Percentiles rank a stretch among this genome's conserved stretches.
These are phyloP conservation scores for Ophiostoma himal-ulmi DNA, from an alignment of 2,329 filamentous ascomycete genomes.

Conservation along the genomic window DNA sequence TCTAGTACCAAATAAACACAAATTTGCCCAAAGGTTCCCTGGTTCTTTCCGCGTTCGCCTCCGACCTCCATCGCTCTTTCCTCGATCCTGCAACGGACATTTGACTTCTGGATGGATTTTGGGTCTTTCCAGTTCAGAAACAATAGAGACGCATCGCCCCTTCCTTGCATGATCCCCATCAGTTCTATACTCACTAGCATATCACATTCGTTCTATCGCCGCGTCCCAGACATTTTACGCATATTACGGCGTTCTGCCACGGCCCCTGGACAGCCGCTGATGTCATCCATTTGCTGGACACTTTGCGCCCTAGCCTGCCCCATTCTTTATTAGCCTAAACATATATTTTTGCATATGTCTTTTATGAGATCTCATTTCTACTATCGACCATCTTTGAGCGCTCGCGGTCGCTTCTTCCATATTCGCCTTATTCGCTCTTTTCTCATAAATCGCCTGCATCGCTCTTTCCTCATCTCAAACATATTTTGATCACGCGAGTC, in stretches of 20 bases:
- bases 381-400: background rate
- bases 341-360: background rate
- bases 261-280: constrained; percentile 9
- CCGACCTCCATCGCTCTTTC: background rate
- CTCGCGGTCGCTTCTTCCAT: background rate
- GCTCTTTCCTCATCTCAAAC: background rate
- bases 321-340: background rate
- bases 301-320: background rate
- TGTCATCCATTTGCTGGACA: background rate
- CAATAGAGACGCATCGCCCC: background rate
- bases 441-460: background rate
- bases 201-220: background rate
- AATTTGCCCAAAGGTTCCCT: background rate
- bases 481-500: background rate
- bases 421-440: background rate
- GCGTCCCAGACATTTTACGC: background rate
- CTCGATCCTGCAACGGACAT: background rate
- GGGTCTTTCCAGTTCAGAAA: background rate
- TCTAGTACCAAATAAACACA: background rate
- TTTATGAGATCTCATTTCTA: background rate
- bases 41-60: background rate
- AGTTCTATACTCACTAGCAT: background rate
- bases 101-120: background rate
- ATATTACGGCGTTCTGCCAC: background rate
- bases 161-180: constrained; percentile 3